Evolutionary conservation across 495 filamentous ascomycete genomes (phyloP).

Genomic region (Tuber umbilicatum): DNA sequence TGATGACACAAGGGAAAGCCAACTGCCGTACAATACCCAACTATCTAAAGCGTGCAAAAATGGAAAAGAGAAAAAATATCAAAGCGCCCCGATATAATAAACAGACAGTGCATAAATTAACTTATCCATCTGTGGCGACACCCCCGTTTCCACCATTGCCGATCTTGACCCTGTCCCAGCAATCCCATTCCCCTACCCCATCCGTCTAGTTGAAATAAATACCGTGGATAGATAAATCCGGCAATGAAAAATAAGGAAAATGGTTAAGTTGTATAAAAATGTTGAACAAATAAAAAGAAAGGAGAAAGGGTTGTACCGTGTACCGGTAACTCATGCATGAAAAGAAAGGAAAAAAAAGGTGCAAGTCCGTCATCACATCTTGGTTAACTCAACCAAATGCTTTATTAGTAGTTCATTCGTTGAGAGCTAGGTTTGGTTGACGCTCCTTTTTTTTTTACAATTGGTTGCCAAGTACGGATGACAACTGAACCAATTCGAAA

Average conservation of each 20-base stretch:
- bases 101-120: neutral
- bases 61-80: neutral
- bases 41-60: neutral
- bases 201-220: conserved; percentile 2
- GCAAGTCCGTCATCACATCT: neutral
- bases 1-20: neutral
- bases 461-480: neutral
- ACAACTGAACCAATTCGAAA: neutral
- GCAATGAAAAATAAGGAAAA: neutral
- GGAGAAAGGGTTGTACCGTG: neutral
- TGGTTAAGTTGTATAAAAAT: neutral
- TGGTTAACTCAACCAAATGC: neutral
- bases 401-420: neutral
- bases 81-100: neutral
- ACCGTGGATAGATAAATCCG: neutral
- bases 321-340: neutral
- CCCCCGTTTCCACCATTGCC: neutral
- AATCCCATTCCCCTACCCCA: neutral
- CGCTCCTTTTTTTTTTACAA: neutral
- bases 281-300: neutral
- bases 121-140: neutral
- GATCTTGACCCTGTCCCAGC: neutral
- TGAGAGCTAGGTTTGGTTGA: neutral
- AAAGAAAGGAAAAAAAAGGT: neutral
- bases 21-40: neutral